phyloP scores from a whole-genome alignment of 768 basidiomycete genomes.

The Mycena chlorophos region DNA sequence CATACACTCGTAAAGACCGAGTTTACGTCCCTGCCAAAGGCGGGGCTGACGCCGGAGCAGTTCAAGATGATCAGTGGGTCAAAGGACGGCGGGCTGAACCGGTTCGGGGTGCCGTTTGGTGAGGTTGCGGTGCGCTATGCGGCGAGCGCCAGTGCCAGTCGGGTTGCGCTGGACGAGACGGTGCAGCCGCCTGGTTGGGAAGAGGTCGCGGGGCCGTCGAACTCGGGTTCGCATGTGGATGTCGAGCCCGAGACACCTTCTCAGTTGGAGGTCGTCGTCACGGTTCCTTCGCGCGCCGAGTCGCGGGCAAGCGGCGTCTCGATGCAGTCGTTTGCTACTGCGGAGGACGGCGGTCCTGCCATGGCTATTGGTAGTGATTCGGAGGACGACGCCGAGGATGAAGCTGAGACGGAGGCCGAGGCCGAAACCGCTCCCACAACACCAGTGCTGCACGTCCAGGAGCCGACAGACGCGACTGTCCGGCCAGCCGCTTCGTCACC shows the following conservation, averaged over 20 bases:
- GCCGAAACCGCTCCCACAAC: background rate
- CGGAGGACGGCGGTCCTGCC: constrained; percentile 6
- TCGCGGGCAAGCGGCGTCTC: constrained; percentile 19
- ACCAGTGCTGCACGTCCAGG: constrained; percentile 11
- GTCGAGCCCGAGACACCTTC: background rate
- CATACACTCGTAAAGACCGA: constrained; percentile 73
- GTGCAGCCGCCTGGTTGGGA: constrained; percentile 19
- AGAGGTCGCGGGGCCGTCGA: constrained; percentile 5
- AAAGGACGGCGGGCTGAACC: constrained; percentile 56
- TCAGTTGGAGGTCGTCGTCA: background rate
- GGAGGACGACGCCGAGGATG: background rate
- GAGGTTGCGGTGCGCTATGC: constrained; percentile 69
- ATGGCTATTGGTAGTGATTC: too few relatives aligned
- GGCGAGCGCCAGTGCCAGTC: constrained; percentile 18
- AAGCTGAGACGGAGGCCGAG: background rate
- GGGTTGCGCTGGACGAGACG: constrained; percentile 8
- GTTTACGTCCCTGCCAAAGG: constrained; percentile 61
- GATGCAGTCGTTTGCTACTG: constrained; percentile 18
- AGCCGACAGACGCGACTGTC: constrained; percentile 17
- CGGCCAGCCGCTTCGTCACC: constrained; percentile 3
- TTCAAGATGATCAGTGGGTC: constrained; percentile 66
- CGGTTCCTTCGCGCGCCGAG: constrained; percentile 9
- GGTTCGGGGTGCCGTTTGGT: constrained; percentile 78
- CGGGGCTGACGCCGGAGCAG: constrained; percentile 63
- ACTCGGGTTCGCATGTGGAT: background rate